Conservation (phyloP, 257 asterid species). For the Salvia miltiorrhiza region DNA sequence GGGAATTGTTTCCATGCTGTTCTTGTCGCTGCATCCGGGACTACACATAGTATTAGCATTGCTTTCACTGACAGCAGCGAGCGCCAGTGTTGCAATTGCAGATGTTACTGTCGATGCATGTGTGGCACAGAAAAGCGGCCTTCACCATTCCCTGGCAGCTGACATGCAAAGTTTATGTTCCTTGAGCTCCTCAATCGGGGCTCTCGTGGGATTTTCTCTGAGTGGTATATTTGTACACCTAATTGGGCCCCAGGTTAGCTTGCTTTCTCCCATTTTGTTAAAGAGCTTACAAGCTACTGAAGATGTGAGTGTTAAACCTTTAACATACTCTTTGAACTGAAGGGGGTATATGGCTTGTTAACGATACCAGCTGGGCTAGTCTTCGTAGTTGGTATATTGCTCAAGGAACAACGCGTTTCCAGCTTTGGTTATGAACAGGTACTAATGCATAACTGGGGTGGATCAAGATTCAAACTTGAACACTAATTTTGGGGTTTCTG, state of each 20-base stretch:
- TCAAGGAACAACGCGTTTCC: slow-evolving; percentile 58
- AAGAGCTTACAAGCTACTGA: not conserved
- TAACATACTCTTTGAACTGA: slow-evolving; percentile 10
- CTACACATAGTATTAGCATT: slow-evolving; percentile 72
- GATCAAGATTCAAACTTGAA: not conserved
- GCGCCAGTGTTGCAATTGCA: slow-evolving; percentile 97
- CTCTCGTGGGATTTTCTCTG: slow-evolving; percentile 72
- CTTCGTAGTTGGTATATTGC: slow-evolving; percentile 63
- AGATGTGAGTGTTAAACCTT: not conserved
- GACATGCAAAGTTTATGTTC: slow-evolving; percentile 96
- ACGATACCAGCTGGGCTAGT: slow-evolving; percentile 78
- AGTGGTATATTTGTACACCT: slow-evolving; percentile 87
- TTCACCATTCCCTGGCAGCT: slow-evolving; percentile 75
- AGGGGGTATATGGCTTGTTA: slow-evolving; percentile 94
- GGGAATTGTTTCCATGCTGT: slow-evolving; percentile 77
- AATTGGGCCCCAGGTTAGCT: slow-evolving; percentile 80
- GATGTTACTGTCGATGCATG: slow-evolving; percentile 98
- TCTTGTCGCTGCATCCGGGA: slow-evolving; percentile 61
- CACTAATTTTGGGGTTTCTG: slow-evolving; percentile 21
- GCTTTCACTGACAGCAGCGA: slow-evolving; percentile 71
- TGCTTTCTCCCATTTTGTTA: slow-evolving; percentile 1
- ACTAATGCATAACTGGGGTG: slow-evolving; percentile 16
- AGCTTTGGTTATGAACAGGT: slow-evolving; percentile 63
- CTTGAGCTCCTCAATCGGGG: slow-evolving; percentile 81
- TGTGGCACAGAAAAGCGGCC: slow-evolving; percentile 84